phyloP scores from a whole-genome alignment of 75 land plant species.

The Larix kaempferi region DNA sequence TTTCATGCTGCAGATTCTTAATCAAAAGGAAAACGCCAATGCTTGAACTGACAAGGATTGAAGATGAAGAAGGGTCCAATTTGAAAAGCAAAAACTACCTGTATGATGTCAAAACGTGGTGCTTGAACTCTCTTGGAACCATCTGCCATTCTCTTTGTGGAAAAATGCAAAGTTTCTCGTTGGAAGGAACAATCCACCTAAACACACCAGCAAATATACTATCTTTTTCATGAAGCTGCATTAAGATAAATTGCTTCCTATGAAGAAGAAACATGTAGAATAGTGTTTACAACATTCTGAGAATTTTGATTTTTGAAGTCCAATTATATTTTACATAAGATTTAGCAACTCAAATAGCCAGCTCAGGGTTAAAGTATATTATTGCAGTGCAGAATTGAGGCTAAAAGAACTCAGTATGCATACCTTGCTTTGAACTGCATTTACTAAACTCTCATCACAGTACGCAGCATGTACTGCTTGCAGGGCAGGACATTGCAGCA shows the following conservation, averaged over 20 bases:
- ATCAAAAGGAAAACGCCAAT: not conserved
- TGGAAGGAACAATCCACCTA: conserved; percentile 2
- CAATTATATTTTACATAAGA: not conserved
- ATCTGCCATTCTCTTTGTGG: conserved; percentile 56
- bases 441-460: conserved; percentile 34
- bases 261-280: not conserved
- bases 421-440: conserved; percentile 53
- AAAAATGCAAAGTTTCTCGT: conserved; percentile 11
- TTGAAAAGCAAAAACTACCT: conserved; percentile 22
- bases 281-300: not conserved
- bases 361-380: not conserved
- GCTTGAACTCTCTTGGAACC: conserved; percentile 63
- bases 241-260: not conserved
- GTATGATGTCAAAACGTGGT: conserved; percentile 27
- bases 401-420: not conserved
- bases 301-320: not conserved
- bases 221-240: not conserved
- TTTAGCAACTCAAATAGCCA: not conserved
- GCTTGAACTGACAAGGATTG: not conserved
- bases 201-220: not conserved
- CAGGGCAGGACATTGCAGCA: conserved; percentile 59
- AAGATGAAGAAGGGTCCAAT: not conserved
- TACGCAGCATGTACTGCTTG: conserved; percentile 52
- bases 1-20: not conserved
- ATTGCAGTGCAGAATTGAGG: not conserved